Evolutionary conservation across 192 early-diverging fungal genomes (phyloP), one percentile per base, ranked within the genome.

Genomic region (Coemansia reversa): DNA sequence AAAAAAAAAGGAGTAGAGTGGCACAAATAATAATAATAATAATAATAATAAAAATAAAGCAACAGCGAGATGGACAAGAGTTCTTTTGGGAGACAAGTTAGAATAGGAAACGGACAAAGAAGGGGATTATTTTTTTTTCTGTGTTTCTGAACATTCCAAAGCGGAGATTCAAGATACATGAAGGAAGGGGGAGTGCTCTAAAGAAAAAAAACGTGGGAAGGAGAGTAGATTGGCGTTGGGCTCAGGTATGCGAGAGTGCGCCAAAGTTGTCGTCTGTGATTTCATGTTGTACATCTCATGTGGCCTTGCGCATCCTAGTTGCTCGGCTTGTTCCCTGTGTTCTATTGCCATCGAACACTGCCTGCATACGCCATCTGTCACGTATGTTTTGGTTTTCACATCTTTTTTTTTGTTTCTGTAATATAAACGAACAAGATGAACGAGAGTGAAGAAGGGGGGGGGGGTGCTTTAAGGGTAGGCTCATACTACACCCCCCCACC

Each of bases 311-410:
- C 35, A n/a, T 52, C 22, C 7, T 52, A 4, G 35, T 45, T 19
- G 28, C 42, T 42, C 58, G 2, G 58, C 22, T 51, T 5, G 7
- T 47, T 25, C 27, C 22, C 50, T 24, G n/a, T 57, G 39, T 20
- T 55, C 52, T 19, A 25, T 29, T 19, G 24, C 47, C 51, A 65
- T 65, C 63, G 63, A 60, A 66, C 65, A 63, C 55, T 20, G 57
- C 52, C 39, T 64, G 68, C 68, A 76, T 76, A 39, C 54, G 58
- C 63, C 39, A 25, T 24, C 47, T 45, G 39, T 45, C 14, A 16
- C 39, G 39, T 45, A 45, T 45, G 39, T 72, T 35, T 70, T 58
- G 22, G 39, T 45, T 57, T 62, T 62, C 3, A 19, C 55, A 4
- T 39, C 0, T 33, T 51, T 30, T 18, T 53, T 5, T n/a, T 52